Base-by-base conservation (phyloP, 2,329 filamentous ascomycete genomes). In the Paraconiothyrium sp. region DNA sequence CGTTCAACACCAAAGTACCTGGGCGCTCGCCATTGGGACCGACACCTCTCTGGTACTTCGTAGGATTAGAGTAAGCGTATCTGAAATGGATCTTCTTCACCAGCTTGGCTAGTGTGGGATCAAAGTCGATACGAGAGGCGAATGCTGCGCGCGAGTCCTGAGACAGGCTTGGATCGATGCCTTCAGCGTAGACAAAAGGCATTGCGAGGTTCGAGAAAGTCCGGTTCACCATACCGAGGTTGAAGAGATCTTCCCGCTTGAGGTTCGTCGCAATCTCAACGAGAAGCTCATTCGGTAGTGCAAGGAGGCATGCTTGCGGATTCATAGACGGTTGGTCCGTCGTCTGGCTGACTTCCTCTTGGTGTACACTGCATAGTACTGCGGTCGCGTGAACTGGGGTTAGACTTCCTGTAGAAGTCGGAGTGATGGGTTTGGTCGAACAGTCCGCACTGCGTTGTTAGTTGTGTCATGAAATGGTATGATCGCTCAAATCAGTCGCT, bases 261-360 rank as follows among this genome's bases (percentile, higher is more conserved):
- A 50, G 47, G 27, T 50, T 35, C 4, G 52, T n/a, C 32, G 49
- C 48, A n/a, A 52, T 51, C 2, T 24, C 4, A 1, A 48, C 24
- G 13, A 39, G 27, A 16, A 57, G 41, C 41, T 57, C 54, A 14
- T 24, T 30, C 16, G 54, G 20, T 16, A 57, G 54, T 6, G 20
- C 34, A 9, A 50, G 10, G 14, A 51, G 43, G 32, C 54, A 48
- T 35, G 41, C 43, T 11, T 22, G 6, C 47, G 47, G 27, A n/a
- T 50, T 50, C 27, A 32, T 32, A 13, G 24, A 27, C 16, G 24
- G 5, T 5, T 14, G 20, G 14, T 20, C 43, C 3, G 43, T 35
- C 8, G 50, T 10, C 27, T 39, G 8, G 8, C 27, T 20, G 22
- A 27, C 16, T 10, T 4, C 16, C 4, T 20, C 50, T 20, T 20